Percentiles rank a stretch among this genome's conserved stretches.
Conservation (phyloP, 495 filamentous ascomycete genomes). For the Niebla homalea region DNA sequence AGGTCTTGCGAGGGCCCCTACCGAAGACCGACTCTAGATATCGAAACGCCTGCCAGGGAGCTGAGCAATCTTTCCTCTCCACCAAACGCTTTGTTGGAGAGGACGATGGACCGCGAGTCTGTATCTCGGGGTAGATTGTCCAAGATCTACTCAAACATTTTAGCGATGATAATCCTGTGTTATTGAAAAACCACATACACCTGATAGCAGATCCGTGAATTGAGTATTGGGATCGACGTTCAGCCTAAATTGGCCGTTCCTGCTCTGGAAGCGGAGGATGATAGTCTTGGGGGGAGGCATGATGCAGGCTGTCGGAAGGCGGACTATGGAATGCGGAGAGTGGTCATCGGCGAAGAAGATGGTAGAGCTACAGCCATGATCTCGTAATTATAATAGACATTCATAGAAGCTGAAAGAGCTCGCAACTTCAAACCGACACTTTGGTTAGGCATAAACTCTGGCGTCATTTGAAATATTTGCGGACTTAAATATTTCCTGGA, state of each 20-base stretch:
- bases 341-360: no score
- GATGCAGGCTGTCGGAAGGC: neutral
- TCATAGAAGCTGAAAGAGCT: no score
- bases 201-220: constrained; percentile 32
- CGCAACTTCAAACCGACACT: no score
- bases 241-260: constrained; percentile 42
- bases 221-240: constrained; percentile 33
- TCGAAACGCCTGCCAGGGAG: constrained; percentile 50
- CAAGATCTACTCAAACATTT: constrained; percentile 32
- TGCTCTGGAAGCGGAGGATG: constrained; percentile 40
- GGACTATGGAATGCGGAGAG: no score
- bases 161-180: neutral
- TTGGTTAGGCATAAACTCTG: no score
- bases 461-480: no score
- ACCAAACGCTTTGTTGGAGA: constrained; percentile 68
- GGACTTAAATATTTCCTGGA: no score
- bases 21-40: constrained; percentile 61
- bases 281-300: constrained; percentile 34
- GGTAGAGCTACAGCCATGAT: no score
- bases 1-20: constrained; percentile 22
- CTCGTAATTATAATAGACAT: no score
- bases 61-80: constrained; percentile 58
- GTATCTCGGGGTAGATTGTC: constrained; percentile 54
- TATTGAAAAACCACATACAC: constrained; percentile 19
- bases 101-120: constrained; percentile 57